Evolutionary conservation across 257 asterid species (phyloP).

Genomic region (Solanum tarapatanum): DNA sequence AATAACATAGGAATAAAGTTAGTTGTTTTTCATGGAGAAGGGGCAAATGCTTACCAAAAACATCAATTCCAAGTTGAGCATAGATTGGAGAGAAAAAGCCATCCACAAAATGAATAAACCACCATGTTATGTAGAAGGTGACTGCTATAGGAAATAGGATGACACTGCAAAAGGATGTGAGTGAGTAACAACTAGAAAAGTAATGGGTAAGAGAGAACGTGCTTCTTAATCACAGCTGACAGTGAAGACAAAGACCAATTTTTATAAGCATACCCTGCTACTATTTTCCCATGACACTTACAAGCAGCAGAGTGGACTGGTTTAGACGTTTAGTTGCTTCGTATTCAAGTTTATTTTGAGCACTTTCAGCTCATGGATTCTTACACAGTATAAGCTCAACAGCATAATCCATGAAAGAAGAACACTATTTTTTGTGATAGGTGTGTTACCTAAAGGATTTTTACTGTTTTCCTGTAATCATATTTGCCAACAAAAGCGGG

Average conservation of each 20-base stretch:
- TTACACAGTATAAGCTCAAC: not conserved
- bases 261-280: not conserved
- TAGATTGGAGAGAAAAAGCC: slow-evolving; percentile 37
- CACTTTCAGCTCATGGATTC: not conserved
- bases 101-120: slow-evolving; percentile 41
- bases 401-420: not conserved
- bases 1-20: not conserved
- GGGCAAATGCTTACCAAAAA: slow-evolving; percentile 22
- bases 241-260: not conserved
- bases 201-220: not conserved
- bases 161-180: slow-evolving; percentile 23
- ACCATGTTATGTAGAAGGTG: slow-evolving; percentile 40
- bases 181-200: not conserved
- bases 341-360: not conserved
- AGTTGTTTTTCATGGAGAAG: not conserved
- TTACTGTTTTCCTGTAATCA: not conserved
- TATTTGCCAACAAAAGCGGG: not conserved
- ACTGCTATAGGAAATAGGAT: slow-evolving; percentile 33
- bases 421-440: not conserved
- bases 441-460: not conserved
- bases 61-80: slow-evolving; percentile 30
- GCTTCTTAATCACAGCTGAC: not conserved
- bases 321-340: not conserved
- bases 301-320: not conserved
- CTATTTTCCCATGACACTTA: not conserved